These are phyloP conservation scores for Astrephomene gubernaculifera DNA, from an alignment of 139 green algal species.

Conservation along the genomic window DNA sequence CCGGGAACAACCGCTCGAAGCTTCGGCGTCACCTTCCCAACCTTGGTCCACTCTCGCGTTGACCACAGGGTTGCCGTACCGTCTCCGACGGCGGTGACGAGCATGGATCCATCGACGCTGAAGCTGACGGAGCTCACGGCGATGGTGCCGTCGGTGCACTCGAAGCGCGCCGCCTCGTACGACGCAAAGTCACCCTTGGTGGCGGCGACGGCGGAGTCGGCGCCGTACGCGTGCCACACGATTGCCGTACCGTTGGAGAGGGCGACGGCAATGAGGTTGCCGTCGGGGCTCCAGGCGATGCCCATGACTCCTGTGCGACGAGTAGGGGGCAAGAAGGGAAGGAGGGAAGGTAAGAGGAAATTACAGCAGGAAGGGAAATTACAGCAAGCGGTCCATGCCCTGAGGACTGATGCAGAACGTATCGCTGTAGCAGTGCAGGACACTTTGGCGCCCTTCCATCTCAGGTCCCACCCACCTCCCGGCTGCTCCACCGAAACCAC, in stretches of 20 bases:
- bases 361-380: no score
- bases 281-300: conserved; percentile 33
- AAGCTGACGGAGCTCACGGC: conserved; percentile 3
- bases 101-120: conserved; percentile 7
- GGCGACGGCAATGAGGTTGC: background rate
- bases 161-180: conserved; percentile 1
- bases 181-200: background rate
- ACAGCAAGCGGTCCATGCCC: no score
- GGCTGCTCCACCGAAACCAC: conserved; percentile 5
- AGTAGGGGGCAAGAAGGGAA: background rate
- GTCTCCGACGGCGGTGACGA: background rate
- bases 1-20: no score
- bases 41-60: background rate
- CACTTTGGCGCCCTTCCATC: background rate
- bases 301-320: background rate
- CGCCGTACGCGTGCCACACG: conserved; percentile 5
- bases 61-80: background rate
- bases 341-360: background rate
- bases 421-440: no score
- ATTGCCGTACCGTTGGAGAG: conserved; percentile 20
- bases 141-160: background rate
- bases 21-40: background rate
- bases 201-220: background rate
- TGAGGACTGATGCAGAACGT: no score
- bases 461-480: background rate